Percentiles rank a stretch among this genome's conserved stretches.
phyloP scores from a whole-genome alignment of 2,329 filamentous ascomycete genomes.

The Lasiodiplodia sp. region DNA sequence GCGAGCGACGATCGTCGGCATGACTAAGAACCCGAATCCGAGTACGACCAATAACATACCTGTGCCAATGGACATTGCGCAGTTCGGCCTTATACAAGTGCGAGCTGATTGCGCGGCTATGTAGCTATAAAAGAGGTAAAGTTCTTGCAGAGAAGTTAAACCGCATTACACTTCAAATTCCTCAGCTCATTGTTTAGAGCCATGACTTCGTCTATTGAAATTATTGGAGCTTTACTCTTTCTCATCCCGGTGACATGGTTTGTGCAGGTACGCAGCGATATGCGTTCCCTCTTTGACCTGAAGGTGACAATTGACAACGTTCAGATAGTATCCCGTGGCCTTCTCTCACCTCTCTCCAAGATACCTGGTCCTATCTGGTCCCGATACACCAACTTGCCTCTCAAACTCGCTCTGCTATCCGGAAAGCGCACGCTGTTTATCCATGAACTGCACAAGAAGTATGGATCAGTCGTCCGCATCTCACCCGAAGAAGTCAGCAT shows the following conservation, averaged over 20 bases:
- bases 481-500: conserved; percentile 41
- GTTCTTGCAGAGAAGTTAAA: too few relatives aligned
- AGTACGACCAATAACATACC: too few relatives aligned
- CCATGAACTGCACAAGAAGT: conserved; percentile 45
- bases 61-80: too few relatives aligned
- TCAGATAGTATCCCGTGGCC: conserved; percentile 14
- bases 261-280: neutral
- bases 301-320: neutral
- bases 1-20: too few relatives aligned
- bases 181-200: too few relatives aligned
- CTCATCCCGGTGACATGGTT: neutral
- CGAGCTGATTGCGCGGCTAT: too few relatives aligned
- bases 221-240: too few relatives aligned
- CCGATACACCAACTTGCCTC: conserved; percentile 42
- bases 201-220: too few relatives aligned
- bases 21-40: too few relatives aligned
- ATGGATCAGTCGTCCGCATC: conserved; percentile 43
- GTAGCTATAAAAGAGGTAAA: too few relatives aligned
- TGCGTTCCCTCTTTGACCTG: neutral
- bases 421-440: conserved; percentile 50
- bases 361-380: conserved; percentile 44
- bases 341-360: neutral
- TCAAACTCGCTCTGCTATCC: conserved; percentile 47
- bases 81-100: too few relatives aligned
- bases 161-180: too few relatives aligned